These are phyloP conservation scores for Periconia sp. DNA, from an alignment of 2,329 filamentous ascomycete species.

Conservation along the genomic window DNA sequence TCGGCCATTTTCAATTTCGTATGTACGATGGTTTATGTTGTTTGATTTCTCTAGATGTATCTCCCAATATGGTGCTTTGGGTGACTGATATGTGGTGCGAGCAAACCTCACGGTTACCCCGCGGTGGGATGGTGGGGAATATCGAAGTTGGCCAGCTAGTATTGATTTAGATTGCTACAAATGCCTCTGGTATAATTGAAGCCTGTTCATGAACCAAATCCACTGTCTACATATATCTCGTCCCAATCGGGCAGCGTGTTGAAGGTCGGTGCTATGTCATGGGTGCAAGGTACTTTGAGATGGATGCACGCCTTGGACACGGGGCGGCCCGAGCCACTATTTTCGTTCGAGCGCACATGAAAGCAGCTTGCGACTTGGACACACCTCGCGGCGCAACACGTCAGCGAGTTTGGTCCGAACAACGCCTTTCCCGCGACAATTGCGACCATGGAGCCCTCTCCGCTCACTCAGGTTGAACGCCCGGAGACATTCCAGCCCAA, in stretches of 20 bases:
- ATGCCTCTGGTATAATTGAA: too few species aligned
- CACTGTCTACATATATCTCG: background rate
- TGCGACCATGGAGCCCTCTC: slow-evolving; percentile 76
- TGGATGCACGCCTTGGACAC: background rate
- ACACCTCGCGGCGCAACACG: slow-evolving; percentile 5
- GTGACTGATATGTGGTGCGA: background rate
- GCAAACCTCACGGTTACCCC: too few species aligned
- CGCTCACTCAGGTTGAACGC: slow-evolving; percentile 86
- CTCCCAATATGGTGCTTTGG: too few species aligned
- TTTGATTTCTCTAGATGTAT: background rate
- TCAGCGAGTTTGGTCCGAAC: background rate
- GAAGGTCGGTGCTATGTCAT: slow-evolving; percentile 7
- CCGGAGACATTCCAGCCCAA: slow-evolving; percentile 93
- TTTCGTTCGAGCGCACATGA: background rate
- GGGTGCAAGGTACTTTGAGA: background rate
- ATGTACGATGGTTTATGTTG: background rate
- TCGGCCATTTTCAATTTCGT: background rate
- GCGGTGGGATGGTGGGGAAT: background rate
- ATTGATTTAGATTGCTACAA: background rate
- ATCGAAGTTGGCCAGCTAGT: background rate
- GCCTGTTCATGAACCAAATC: too few species aligned
- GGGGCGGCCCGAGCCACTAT: slow-evolving; percentile 10
- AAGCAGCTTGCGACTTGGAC: slow-evolving; percentile 8
- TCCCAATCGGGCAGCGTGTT: slow-evolving; percentile 4
- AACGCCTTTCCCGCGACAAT: background rate